A percentile compares a stretch with the other conserved stretches of the same genome.
phyloP scores from a whole-genome alignment of 306 rosid species.

The Datisca glomerata region DNA sequence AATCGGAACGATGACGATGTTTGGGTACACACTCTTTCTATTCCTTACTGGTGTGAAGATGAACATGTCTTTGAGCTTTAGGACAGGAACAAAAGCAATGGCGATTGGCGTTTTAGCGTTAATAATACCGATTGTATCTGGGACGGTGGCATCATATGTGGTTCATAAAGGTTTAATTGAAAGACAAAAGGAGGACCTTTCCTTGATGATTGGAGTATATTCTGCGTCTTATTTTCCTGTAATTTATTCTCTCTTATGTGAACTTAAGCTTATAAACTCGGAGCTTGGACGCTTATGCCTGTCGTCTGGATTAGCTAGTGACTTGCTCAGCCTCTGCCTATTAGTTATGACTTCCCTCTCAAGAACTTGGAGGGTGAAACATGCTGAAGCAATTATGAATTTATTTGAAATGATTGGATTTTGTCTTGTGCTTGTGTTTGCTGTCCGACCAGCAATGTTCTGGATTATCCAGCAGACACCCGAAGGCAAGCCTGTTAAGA shows the following conservation, averaged over 20 bases:
- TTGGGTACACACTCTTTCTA: conserved; percentile 43
- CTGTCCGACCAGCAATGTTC: conserved; percentile 33
- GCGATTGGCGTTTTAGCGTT: conserved; percentile 21
- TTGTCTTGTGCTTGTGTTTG: conserved; percentile 1
- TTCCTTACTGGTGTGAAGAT: conserved; percentile 59
- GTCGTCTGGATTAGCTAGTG: conserved; percentile 40
- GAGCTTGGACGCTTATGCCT: conserved; percentile 55
- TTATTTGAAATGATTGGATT: neutral
- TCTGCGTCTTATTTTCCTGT: conserved; percentile 34
- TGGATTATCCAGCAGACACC: conserved; percentile 60
- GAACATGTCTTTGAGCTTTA: conserved; percentile 30
- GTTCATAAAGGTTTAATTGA: neutral
- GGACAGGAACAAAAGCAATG: conserved; percentile 23
- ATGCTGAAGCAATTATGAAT: neutral
- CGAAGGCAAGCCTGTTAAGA: conserved; percentile 35
- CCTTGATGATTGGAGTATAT: conserved; percentile 8
- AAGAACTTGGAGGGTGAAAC: neutral
- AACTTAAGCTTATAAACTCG: conserved; percentile 42
- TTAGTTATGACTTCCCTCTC: neutral
- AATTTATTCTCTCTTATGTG: conserved; percentile 26
- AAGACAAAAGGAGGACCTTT: neutral
- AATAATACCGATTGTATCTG: conserved; percentile 25
- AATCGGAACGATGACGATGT: conserved; percentile 25
- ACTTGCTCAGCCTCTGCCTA: conserved; percentile 17
- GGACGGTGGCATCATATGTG: conserved; percentile 1